phyloP scores from a whole-genome alignment of 345 rosid species.

The Citrus australasica region DNA sequence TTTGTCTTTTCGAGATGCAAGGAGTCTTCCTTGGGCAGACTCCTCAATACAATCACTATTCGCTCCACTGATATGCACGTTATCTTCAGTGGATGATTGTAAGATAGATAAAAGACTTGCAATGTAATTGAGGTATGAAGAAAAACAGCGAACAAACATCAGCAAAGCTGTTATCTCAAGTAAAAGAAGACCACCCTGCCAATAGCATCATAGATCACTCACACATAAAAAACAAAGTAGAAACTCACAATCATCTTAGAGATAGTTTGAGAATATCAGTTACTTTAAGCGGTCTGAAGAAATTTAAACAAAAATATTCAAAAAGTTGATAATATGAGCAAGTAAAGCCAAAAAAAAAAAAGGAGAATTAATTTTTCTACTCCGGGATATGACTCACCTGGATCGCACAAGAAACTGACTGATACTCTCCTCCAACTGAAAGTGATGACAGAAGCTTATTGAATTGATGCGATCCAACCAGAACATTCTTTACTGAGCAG shows the following conservation, averaged over 20 bases:
- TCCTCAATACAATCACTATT: slow-evolving; percentile 14
- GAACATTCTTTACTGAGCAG: slow-evolving; percentile 44
- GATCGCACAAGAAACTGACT: slow-evolving; percentile 44
- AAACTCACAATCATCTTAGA: neutral
- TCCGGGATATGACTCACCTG: slow-evolving; percentile 48
- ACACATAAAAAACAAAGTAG: slow-evolving; percentile 14
- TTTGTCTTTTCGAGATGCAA: slow-evolving; percentile 29
- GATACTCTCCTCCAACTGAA: slow-evolving; percentile 54
- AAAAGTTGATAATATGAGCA: neutral
- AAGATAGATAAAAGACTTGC: slow-evolving; percentile 29
- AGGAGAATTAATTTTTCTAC: slow-evolving; percentile 2
- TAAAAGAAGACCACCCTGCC: slow-evolving; percentile 78
- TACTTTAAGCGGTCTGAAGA: neutral
- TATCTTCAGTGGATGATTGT: slow-evolving; percentile 29
- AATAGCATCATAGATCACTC: slow-evolving; percentile 32
- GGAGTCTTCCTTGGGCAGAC: slow-evolving; percentile 21
- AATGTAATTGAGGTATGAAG: slow-evolving; percentile 35
- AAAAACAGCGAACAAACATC: slow-evolving; percentile 41
- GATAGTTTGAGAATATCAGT: neutral
- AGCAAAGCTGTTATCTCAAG: slow-evolving; percentile 60
- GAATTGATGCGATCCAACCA: slow-evolving; percentile 45
- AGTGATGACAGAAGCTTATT: slow-evolving; percentile 55
- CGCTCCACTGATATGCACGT: slow-evolving; percentile 17
- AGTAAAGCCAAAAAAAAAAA: slow-evolving; percentile 12
- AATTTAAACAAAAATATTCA: neutral